A percentile compares a stretch with the other conserved stretches of the same genome.
Evolutionary conservation across 257 asterid genomes (phyloP).

Genomic region (Verbascum thapsus): DNA sequence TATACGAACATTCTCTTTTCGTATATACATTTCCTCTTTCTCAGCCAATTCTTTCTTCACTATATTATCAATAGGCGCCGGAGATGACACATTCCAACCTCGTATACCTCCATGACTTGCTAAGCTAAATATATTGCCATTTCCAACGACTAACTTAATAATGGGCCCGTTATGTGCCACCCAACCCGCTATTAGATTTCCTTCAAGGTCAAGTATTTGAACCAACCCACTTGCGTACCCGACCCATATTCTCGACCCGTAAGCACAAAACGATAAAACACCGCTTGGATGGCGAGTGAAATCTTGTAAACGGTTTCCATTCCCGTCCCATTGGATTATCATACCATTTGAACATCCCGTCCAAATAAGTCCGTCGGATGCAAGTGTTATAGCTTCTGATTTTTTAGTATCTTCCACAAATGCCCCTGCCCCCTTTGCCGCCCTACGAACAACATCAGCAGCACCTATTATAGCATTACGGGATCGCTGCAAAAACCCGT

Average conservation of each 20-base stretch:
- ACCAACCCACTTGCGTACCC: conserved; percentile 78
- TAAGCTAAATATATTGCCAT: conserved; percentile 64
- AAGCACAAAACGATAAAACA: conserved; percentile 58
- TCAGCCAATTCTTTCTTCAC: conserved; percentile 55
- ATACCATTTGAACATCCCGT: conserved; percentile 81
- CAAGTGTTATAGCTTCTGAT: conserved; percentile 65
- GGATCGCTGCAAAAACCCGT: conserved; percentile 79
- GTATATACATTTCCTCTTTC: conserved; percentile 52
- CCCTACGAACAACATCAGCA: conserved; percentile 93
- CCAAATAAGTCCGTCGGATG: conserved; percentile 86
- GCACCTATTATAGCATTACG: conserved; percentile 91
- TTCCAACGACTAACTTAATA: conserved; percentile 54
- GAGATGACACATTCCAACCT: conserved; percentile 87
- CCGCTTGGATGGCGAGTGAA: conserved; percentile 61
- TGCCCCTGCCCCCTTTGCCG: conserved; percentile 83
- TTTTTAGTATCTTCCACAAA: conserved; percentile 68
- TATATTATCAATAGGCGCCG: conserved; percentile 70
- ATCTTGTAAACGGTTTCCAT: conserved; percentile 78
- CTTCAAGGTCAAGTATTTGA: conserved; percentile 77
- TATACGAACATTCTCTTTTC: conserved; percentile 52
- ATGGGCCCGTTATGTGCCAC: conserved; percentile 83
- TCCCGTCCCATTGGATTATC: conserved; percentile 90
- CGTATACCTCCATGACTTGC: conserved; percentile 97
- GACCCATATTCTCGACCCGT: conserved; percentile 77
- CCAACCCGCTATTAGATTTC: conserved; percentile 72